Evolutionary conservation across 2,329 filamentous ascomycete species (phyloP), one percentile per base, ranked within the genome.

Genomic region (Alternaria infectoria): DNA sequence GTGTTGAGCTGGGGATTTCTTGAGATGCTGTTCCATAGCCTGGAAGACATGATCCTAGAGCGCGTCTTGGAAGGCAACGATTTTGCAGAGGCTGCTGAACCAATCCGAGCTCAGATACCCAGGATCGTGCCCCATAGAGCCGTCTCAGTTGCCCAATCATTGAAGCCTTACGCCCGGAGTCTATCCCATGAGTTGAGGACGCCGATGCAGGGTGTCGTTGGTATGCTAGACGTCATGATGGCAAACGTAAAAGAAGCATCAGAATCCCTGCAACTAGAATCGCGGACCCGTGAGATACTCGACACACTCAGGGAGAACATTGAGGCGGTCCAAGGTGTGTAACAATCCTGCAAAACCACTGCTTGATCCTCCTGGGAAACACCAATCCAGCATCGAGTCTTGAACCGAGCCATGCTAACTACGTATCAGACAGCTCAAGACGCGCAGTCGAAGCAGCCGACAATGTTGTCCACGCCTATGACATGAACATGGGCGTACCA

Each of bases 161-260:
- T 92, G 17, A 90, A 91, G 72, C 89, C 90, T 0, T 92, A 90
- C 73, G 90, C 90, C n/a, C 85, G 89, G 65, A 91, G 88, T 72
- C 79, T 92, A 30, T 92, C 90, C 0, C 90, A 92, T 69, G 90
- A 92, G 74, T 77, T 92, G 50, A 83, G 90, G 65, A 92, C 90
- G 4, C 90, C 90, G 2, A 91, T 92, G 89, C 90, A 92, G 77
- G 90, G 90, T 45, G 89, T 92, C 7, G 89, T 92, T 13, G 90
- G 90, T 7, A 92, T 92, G 90, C 80, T 92, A 46, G 90, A 92
- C 79, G 88, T 92, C 64, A 92, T 92, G 89, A 89, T 91, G 78
- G 88, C 89, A 4, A 91, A 89, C 3, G 88, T 92, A 3, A 84
- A 90, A 61, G 90, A 92, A 73, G 88, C 88, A 17, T 85, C 89